A percentile compares a stretch with the other conserved stretches of the same genome.
Evolutionary conservation across 2,329 filamentous ascomycete genomes (phyloP).

Genomic region (Pseudofabraea citricarpa): DNA sequence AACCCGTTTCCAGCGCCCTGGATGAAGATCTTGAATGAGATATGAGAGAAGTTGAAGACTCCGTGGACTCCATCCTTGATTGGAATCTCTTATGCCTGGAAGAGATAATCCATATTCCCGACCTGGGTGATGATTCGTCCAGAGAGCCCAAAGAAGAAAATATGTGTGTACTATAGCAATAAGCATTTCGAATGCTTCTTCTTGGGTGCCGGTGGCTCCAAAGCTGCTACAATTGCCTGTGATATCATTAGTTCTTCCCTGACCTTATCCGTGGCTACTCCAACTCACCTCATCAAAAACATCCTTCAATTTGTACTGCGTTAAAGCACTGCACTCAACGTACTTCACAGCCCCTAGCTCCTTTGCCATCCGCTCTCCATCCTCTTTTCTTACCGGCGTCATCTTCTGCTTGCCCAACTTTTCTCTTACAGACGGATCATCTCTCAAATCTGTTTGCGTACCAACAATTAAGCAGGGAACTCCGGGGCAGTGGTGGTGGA

Average conservation of each 20-base stretch:
- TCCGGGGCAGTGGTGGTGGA: slow-evolving; percentile 96
- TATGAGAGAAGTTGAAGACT: neutral
- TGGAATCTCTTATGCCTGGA: neutral
- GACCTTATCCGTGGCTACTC: neutral
- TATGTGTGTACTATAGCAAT: slow-evolving; percentile 48
- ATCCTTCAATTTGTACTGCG: slow-evolving; percentile 97
- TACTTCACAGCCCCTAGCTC: slow-evolving; percentile 98
- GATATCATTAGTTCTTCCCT: slow-evolving; percentile 6
- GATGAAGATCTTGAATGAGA: slow-evolving; percentile 1
- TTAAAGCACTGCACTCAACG: slow-evolving; percentile 95
- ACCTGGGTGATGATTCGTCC: neutral
- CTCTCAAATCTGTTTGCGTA: slow-evolving; percentile 92
- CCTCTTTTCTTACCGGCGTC: slow-evolving; percentile 84
- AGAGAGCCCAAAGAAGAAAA: neutral
- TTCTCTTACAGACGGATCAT: slow-evolving; percentile 80
- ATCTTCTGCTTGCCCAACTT: slow-evolving; percentile 97
- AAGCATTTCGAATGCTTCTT: slow-evolving; percentile 69
- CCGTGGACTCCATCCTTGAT: neutral
- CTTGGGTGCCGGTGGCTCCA: slow-evolving; percentile 82
- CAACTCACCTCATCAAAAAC: slow-evolving; percentile 96
- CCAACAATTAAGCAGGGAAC: slow-evolving; percentile 97
- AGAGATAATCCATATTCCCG: neutral
- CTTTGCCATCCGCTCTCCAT: slow-evolving; percentile 94
- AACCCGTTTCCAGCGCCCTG: slow-evolving; percentile 1
- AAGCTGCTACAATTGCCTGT: slow-evolving; percentile 89